Conservation (phyloP, 1,139 yeast genomes). For the Kazachstania sp. region DNA sequence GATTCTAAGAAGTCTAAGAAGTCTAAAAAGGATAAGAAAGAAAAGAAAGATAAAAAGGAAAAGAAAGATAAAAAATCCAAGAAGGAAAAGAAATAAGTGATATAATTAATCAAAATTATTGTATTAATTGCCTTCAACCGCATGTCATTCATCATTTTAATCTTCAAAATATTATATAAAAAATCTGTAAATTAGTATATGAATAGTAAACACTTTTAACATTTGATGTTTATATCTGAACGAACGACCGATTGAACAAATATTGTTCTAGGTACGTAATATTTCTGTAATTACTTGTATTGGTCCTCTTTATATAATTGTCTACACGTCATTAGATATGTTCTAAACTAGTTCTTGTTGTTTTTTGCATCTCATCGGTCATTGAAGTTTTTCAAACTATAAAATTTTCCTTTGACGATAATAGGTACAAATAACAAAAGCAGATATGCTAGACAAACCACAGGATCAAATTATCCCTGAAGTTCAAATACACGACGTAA, state of each 20-base stretch:
- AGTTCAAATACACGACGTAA: neutral
- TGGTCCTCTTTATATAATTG: no score
- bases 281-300: no score
- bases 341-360: no score
- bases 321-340: no score
- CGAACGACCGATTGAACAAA: neutral
- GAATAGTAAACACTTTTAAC: neutral
- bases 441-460: no score
- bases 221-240: neutral
- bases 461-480: neutral
- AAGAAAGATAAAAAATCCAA: no score
- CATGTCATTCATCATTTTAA: neutral
- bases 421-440: no score
- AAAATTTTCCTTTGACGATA: no score
- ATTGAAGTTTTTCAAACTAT: no score
- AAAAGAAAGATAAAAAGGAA: conserved; percentile 9
- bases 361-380: no score
- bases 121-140: neutral
- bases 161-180: neutral
- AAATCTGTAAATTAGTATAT: conserved; percentile 15
- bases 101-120: neutral
- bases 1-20: conserved; percentile 37
- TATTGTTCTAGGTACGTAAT: neutral
- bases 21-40: conserved; percentile 31
- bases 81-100: no score